Conservation (phyloP, 192 early-diverging fungal genomes). For the Endogone sp. region DNA sequence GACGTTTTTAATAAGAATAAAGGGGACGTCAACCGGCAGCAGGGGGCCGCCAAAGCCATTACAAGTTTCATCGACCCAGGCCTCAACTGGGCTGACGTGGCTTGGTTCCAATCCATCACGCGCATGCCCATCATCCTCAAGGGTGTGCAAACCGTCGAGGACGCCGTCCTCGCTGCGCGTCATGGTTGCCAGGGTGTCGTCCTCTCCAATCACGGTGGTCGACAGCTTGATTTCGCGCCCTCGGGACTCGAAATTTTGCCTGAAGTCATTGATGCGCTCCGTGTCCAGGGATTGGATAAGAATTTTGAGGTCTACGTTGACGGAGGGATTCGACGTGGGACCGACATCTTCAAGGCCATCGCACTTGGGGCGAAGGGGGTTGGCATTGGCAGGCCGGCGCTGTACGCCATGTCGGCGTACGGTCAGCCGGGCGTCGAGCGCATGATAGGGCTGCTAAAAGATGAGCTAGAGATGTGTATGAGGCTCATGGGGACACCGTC, state of each 20-base stretch:
- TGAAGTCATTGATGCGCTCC: constrained; percentile 79
- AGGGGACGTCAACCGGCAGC: constrained; percentile 33
- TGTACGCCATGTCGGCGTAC: constrained; percentile 67
- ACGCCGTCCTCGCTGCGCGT: constrained; percentile 81
- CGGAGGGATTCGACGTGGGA: constrained; percentile 87
- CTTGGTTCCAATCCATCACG: constrained; percentile 84
- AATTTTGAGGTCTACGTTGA: constrained; percentile 90
- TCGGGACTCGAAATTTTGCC: constrained; percentile 78
- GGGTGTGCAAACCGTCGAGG: constrained; percentile 87
- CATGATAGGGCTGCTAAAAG: constrained; percentile 72
- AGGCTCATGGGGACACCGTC: constrained; percentile 62
- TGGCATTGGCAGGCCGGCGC: constrained; percentile 75
- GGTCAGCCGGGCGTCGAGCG: constrained; percentile 81
- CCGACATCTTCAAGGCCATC: constrained; percentile 95
- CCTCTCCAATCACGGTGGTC: constrained; percentile 95
- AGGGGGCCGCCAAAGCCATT: constrained; percentile 69
- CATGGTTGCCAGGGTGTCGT: constrained; percentile 81
- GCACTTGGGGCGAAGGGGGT: constrained; percentile 92
- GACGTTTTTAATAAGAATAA: constrained; percentile 19
- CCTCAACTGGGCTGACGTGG: constrained; percentile 84
- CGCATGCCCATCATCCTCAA: constrained; percentile 88
- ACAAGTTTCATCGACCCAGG: constrained; percentile 77
- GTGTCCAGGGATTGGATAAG: constrained; percentile 35
- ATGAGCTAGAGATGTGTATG: constrained; percentile 87
- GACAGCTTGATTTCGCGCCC: constrained; percentile 81